Base-by-base conservation (phyloP, 345 rosid genomes). In the Geranium brycei region DNA sequence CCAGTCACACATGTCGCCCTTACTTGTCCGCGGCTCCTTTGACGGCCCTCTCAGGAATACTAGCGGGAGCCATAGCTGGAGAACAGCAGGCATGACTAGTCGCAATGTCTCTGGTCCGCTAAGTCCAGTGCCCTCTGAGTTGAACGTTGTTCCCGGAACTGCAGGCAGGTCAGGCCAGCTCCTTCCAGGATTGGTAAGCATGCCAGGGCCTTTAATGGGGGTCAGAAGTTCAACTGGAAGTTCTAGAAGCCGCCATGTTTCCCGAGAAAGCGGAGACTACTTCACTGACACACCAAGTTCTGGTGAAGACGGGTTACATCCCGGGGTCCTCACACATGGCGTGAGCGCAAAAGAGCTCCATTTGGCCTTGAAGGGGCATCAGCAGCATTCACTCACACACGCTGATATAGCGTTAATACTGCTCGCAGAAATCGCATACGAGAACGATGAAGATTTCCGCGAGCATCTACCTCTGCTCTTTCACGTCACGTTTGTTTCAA, bases 401-500 rank as follows among this genome's bases (percentile, higher is more conserved):
- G 99, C 99, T 12, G 99, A 93, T 78, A 90, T 93, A 76, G 99
- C 99, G 60, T 71, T 93, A 76, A 93, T 93, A 73, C 80, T 93
- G 62, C 92, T 93, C 19, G 99, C 99, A 47, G 99, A 93, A 77
- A 90, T 90, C 64, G 99, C 99, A 56, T 93, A 93, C 53, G 97
- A 93, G 77, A 93, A 93, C 69, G 97, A 93, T 63, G 99, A 93
- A 83, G 99, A 93, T 80, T 93, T 93, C 71, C 87, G 97, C 7
- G 99, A 91, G 76, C 99, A 93, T 79, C 71, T 93, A 79, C 99
- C 99, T 58, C 83, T 93, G 63, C 89, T 93, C 60, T 93, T 93
- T 78, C 99, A 93, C 59, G 96, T 93, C 73, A 93, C 91, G n/a
- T 93, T 93, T 78, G 97, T 93, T 78, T 93, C 96, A 4, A 93